Evolutionary conservation across 140 eudicot genomes (phyloP).

Genomic region (Flaveria floridana): DNA sequence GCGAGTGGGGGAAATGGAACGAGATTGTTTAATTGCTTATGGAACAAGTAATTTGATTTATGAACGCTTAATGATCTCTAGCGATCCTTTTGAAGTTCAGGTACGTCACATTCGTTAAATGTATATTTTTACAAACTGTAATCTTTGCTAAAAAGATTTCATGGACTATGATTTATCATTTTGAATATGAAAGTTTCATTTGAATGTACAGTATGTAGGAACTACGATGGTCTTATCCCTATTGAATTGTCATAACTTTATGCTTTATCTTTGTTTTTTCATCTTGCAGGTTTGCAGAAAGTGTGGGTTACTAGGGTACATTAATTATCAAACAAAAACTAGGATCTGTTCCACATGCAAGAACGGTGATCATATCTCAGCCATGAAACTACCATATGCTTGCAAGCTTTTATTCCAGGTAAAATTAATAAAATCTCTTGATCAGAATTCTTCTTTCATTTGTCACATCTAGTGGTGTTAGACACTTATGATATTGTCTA

Average conservation of each 20-base stretch:
- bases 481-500: too few species aligned
- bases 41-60: slow-evolving; percentile 86
- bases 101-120: slow-evolving; percentile 33
- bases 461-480: slow-evolving; percentile 6
- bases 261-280: neutral
- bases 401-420: slow-evolving; percentile 99
- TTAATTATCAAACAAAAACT: slow-evolving; percentile 58
- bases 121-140: neutral
- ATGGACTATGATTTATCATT: neutral
- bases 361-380: slow-evolving; percentile 71
- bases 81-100: slow-evolving; percentile 95
- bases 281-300: slow-evolving; percentile 73
- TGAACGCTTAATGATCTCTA: slow-evolving; percentile 91
- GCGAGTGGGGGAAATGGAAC: slow-evolving; percentile 98
- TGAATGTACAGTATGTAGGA: neutral
- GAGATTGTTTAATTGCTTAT: slow-evolving; percentile 97
- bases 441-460: neutral
- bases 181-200: neutral
- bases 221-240: neutral
- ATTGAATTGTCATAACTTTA: neutral
- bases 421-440: slow-evolving; percentile 4
- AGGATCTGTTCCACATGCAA: slow-evolving; percentile 79
- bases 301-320: slow-evolving; percentile 89
- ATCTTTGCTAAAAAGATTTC: neutral
- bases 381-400: slow-evolving; percentile 92